Evolutionary conservation across 164 flowering plant species (phyloP).

Genomic region (Kalanchoe fedtschenkoi): DNA sequence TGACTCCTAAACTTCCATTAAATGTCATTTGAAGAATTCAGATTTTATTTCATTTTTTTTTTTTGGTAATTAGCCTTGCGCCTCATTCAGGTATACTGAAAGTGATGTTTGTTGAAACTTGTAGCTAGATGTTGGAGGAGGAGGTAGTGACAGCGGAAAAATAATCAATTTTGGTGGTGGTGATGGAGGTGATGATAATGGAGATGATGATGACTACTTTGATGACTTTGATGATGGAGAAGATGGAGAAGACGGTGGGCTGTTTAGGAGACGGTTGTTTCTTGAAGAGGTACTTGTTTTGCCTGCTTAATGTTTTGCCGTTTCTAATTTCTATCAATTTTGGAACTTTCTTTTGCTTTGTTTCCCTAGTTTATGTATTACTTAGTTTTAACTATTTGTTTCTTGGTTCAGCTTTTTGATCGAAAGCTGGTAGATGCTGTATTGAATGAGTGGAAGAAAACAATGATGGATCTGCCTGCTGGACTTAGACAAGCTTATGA

Average conservation of each 20-base stretch:
- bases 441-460: slow-evolving; percentile 91
- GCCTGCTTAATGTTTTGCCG: neutral
- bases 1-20: no score
- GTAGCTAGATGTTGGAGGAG: slow-evolving; percentile 72
- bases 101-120: slow-evolving; percentile 14
- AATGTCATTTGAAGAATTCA: no score
- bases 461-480: slow-evolving; percentile 92
- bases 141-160: slow-evolving; percentile 92
- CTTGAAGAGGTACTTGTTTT: slow-evolving; percentile 60
- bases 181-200: slow-evolving; percentile 94
- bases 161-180: slow-evolving; percentile 78
- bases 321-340: neutral
- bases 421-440: slow-evolving; percentile 87
- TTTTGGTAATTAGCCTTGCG: neutral
- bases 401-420: slow-evolving; percentile 61
- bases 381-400: neutral
- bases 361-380: neutral
- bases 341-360: neutral
- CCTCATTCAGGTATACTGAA: slow-evolving; percentile 1
- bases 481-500: slow-evolving; percentile 94
- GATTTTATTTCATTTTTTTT: neutral
- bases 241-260: slow-evolving; percentile 92
- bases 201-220: slow-evolving; percentile 95
- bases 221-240: slow-evolving; percentile 95
- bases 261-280: slow-evolving; percentile 64